Evolutionary conservation across 129 eudicot species (phyloP), one percentile per base, ranked within the genome.

Genomic region (Tagetes erecta): DNA sequence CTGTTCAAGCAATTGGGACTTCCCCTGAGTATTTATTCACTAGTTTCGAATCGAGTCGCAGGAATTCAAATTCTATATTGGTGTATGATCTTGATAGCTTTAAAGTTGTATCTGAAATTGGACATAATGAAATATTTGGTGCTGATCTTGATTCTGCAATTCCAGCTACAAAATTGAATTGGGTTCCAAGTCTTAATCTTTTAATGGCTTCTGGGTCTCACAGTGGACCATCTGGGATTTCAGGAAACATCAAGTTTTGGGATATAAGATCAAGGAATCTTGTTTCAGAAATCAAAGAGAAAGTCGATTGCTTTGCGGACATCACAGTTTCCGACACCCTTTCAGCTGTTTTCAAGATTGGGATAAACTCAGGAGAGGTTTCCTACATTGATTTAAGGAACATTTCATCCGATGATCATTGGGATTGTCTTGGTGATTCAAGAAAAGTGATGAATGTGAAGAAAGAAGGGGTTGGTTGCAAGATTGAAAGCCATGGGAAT

Each of bases 171-270:
- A 91, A 95, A 71, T 44, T 95, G 74, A 82, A 69, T 51, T 95
- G 99, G 97, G 80, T 88, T 68, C 76, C 99, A 1, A 84, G 87
- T 79, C 78, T 83, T 52, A 91, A 82, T 71, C 70, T 91, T 84
- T 81, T 95, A 75, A 91, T 95, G 97, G 92, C 97, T 64, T 88
- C 96, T 8, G 99, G 97, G 70, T 91, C 94, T 11, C 99, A 91
- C 62, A 91, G 99, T 73, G 99, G 99, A 62, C 85, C 94, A 38
- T 78, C 89, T 8, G 97, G 99, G 64, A 87, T 91, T 10, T 37
- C 55, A 35, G 97, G 99, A 2, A 87, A 82, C 64, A 88, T 95
- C 40, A 85, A 80, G 78, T 87, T 95, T 68, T 95, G 94, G 97
- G 99, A 95, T 86, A 58, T 95, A 57, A 72, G 97, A 67, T 91